Conservation (phyloP, 1,284 basidiomycete genomes). For the Papiliotrema fonsecae region DNA sequence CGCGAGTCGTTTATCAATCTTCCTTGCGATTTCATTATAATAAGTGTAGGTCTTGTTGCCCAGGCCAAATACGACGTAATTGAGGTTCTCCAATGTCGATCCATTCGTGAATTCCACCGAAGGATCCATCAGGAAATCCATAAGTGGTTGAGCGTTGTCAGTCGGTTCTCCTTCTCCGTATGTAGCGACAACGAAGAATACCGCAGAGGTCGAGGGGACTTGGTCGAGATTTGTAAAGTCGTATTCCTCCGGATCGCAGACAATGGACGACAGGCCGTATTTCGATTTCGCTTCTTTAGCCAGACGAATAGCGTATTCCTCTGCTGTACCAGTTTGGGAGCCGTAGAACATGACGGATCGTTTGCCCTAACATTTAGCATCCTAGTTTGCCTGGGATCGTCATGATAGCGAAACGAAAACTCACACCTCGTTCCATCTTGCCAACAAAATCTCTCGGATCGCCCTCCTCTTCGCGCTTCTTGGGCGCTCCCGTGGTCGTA, state of each 20-base stretch:
- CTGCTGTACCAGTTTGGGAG: conserved; percentile 93
- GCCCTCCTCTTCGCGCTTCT: conserved; percentile 59
- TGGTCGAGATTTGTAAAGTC: conserved; percentile 94
- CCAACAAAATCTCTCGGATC: conserved; percentile 84
- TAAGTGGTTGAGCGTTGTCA: conserved; percentile 92
- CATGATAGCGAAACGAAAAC: too few relatives aligned
- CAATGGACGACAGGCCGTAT: conserved; percentile 85
- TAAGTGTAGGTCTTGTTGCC: conserved; percentile 96
- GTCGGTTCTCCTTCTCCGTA: conserved; percentile 99
- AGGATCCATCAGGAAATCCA: conserved; percentile 84
- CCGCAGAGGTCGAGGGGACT: conserved; percentile 77
- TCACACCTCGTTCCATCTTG: conserved; percentile 82
- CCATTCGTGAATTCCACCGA: conserved; percentile 70
- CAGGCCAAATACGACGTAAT: conserved; percentile 92
- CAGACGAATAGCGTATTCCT: conserved; percentile 88
- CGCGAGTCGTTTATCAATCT: conserved; percentile 68
- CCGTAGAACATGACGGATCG: conserved; percentile 93
- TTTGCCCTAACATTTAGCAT: conserved; percentile 64
- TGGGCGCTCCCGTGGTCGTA: neutral
- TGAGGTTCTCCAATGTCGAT: conserved; percentile 74
- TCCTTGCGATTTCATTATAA: conserved; percentile 83
- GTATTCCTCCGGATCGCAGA: conserved; percentile 94
- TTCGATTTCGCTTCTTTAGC: conserved; percentile 92
- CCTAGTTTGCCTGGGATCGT: too few relatives aligned
- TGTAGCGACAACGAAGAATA: conserved; percentile 88